Conservation (phyloP, 345 rosid species). For the Cardiospermum halicacabum region DNA sequence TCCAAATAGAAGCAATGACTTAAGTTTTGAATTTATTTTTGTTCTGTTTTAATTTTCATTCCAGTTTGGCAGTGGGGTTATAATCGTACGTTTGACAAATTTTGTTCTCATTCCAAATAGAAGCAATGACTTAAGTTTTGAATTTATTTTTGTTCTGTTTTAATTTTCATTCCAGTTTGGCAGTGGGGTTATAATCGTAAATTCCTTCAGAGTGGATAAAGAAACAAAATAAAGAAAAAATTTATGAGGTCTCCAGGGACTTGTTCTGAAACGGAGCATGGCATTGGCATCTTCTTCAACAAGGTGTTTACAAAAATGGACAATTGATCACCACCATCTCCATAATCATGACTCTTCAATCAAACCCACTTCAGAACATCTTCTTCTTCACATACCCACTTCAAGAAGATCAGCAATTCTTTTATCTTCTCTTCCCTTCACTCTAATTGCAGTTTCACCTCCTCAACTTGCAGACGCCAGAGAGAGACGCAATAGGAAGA, state of each 20-base stretch:
- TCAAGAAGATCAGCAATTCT: slow-evolving; percentile 52
- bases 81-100: too few relatives aligned
- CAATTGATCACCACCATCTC: slow-evolving; percentile 18
- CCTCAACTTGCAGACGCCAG: slow-evolving; percentile 60
- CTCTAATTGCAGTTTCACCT: slow-evolving; percentile 30
- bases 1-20: too few relatives aligned
- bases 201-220: slow-evolving; percentile 15
- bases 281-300: too few relatives aligned
- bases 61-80: too few relatives aligned
- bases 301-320: slow-evolving; percentile 27
- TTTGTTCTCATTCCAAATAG: too few relatives aligned
- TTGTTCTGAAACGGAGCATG: slow-evolving; percentile 28
- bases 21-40: too few relatives aligned
- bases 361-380: too few relatives aligned
- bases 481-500: slow-evolving; percentile 76
- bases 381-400: slow-evolving; percentile 20
- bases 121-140: too few relatives aligned
- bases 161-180: too few relatives aligned
- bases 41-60: too few relatives aligned
- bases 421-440: slow-evolving; percentile 43
- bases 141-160: too few relatives aligned
- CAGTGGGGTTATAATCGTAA: slow-evolving; percentile 20
- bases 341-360: slow-evolving; percentile 20
- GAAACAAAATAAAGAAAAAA: too few relatives aligned
- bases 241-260: slow-evolving; percentile 8